Base-by-base conservation (phyloP, 148 eudicot species). In the Chenopodium berlandieri region DNA sequence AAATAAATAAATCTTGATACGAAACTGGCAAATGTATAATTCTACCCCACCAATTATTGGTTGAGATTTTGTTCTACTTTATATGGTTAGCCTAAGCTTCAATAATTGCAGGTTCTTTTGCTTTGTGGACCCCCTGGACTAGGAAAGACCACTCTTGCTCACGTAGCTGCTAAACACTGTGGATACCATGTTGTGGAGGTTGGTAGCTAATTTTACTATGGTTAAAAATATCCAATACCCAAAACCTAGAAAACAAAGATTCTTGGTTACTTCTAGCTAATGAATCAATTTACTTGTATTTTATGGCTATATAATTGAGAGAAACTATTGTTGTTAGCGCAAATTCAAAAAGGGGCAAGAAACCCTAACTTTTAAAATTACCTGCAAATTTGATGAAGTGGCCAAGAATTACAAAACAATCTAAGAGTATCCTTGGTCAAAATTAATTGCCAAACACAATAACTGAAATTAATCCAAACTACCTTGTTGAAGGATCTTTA, bases 111-210 rank as follows among this genome's bases (percentile, higher is more conserved):
- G 99, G 84, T 96, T 87, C 92, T 96, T 84, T 85, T 96, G 91
- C 97, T 96, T 46, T 94, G 99, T 86, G 99, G 99, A 6, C 90
- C 99, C 69, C 99, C 99, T 52, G 99, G 99, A 75, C 89, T 96
- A 54, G 99, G 98, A 62, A 96, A 96, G 89, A 96, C 99, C 74
- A 96, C 99, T 50, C 99, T 96, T 79, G 99, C 98, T 74, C 99
- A 96, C 84, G 94, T 96, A 71, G 94, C 93, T 80, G 99, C 99
- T 47, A 89, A 87, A 84, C 99, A 94, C 79, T 96, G 99, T 91
- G 99, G 99, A 75, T 96, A 96, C 82, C 99, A 90, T 81, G 97
- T 94, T 73, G 91, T 92, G 62, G 99, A 96, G 99, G 99, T 96
- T 79, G 50, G 79, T 84, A 25, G 81, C 63, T 76, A 71, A 1